Conservation (phyloP, 768 basidiomycete genomes). For the Lyophyllum decastes region DNA sequence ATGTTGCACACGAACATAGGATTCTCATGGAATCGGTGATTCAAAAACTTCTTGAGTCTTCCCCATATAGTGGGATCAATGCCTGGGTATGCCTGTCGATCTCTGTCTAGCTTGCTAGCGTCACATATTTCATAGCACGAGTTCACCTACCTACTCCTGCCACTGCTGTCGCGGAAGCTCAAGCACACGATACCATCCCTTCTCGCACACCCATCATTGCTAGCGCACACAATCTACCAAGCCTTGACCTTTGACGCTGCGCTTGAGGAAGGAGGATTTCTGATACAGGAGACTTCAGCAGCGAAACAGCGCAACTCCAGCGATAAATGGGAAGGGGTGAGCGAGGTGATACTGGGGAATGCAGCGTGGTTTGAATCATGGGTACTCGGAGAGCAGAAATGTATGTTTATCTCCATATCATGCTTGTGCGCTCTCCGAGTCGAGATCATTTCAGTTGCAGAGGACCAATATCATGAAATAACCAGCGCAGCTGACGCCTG, state of each 20-base stretch:
- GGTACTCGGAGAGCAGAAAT: constrained; percentile 86
- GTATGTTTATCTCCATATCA: constrained; percentile 49
- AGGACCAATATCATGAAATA: constrained; percentile 84
- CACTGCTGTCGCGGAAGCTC: constrained; percentile 76
- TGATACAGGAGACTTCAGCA: constrained; percentile 52
- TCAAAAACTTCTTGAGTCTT: constrained; percentile 66
- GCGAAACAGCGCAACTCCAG: constrained; percentile 20
- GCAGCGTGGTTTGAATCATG: constrained; percentile 91
- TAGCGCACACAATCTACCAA: constrained; percentile 97
- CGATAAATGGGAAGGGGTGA: constrained; percentile 71
- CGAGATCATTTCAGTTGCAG: constrained; percentile 60
- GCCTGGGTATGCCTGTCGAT: constrained; percentile 62
- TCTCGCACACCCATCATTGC: constrained; percentile 74
- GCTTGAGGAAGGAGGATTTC: constrained; percentile 74
- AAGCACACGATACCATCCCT: constrained; percentile 72
- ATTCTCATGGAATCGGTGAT: constrained; percentile 76
- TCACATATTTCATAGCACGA: constrained; percentile 57
- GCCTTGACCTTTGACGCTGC: constrained; percentile 85
- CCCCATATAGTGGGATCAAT: constrained; percentile 63
- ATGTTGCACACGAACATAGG: constrained; percentile 83
- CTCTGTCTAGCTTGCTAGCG: background rate
- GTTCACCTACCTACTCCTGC: constrained; percentile 78
- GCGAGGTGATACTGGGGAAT: constrained; percentile 78
- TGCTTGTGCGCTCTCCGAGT: background rate
- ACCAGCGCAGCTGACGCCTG: constrained; percentile 84